phyloP scores from a whole-genome alignment of 345 rosid genomes.

The Populus ilicifolia region DNA sequence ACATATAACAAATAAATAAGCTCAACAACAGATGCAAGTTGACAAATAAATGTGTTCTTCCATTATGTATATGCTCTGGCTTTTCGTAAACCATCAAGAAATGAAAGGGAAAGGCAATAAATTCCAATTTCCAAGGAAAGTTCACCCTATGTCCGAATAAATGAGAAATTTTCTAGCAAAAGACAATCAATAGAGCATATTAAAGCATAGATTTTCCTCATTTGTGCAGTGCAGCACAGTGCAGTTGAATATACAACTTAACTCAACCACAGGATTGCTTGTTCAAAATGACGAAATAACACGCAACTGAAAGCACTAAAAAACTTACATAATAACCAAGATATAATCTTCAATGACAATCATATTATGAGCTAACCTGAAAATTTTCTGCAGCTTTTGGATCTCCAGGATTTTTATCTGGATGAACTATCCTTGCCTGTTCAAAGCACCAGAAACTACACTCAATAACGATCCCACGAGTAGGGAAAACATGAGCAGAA shows the following conservation, averaged over 20 bases:
- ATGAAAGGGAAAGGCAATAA: background rate
- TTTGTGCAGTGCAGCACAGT: background rate
- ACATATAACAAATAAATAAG: slow-evolving; percentile 13
- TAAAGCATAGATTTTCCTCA: background rate
- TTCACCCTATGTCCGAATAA: background rate
- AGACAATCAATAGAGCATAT: background rate
- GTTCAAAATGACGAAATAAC: background rate
- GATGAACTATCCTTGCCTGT: slow-evolving; percentile 92
- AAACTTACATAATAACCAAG: background rate
- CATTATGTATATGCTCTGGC: background rate
- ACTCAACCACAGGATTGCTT: background rate
- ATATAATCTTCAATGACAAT: background rate
- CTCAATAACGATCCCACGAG: background rate
- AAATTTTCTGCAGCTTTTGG: slow-evolving; percentile 88
- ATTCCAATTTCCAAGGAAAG: background rate
- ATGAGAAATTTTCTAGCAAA: background rate
- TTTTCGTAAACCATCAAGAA: background rate
- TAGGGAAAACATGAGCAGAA: background rate
- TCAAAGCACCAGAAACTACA: background rate
- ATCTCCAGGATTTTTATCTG: slow-evolving; percentile 90
- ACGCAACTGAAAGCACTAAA: background rate
- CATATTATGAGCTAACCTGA: slow-evolving; percentile 47
- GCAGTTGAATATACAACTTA: background rate
- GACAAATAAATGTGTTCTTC: background rate
- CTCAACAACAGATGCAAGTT: background rate